These are phyloP conservation scores for Camellia granthamiana DNA, from an alignment of 148 eudicot species.

Conservation along the genomic window DNA sequence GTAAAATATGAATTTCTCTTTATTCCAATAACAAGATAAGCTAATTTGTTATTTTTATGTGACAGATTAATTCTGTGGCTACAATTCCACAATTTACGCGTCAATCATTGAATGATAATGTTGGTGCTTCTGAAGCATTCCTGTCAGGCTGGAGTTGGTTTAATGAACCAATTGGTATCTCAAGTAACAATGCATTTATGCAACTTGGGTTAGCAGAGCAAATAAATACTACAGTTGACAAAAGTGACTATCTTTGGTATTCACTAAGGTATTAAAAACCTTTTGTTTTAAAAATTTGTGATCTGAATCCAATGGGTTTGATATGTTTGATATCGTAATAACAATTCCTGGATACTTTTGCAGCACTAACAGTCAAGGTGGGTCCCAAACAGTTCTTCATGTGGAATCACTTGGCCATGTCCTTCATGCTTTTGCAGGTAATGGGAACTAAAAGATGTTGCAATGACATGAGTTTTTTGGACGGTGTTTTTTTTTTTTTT, in stretches of 20 bases:
- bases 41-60: constrained; percentile 10
- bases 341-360: constrained; percentile 10
- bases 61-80: constrained; percentile 73
- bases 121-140: constrained; percentile 37
- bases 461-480: background rate
- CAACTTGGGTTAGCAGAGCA: constrained; percentile 73
- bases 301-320: background rate
- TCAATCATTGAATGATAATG: constrained; percentile 34
- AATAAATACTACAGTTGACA: constrained; percentile 88
- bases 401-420: constrained; percentile 83
- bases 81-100: constrained; percentile 48
- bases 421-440: constrained; percentile 82
- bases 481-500: background rate
- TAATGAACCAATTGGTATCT: constrained; percentile 82
- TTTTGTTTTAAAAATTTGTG: background rate
- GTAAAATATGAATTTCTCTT: background rate
- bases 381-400: constrained; percentile 70
- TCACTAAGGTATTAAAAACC: constrained; percentile 57
- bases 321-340: background rate
- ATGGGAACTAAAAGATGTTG: constrained; percentile 1
- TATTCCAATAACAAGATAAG: background rate
- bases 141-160: constrained; percentile 74
- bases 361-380: constrained; percentile 59
- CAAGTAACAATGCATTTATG: constrained; percentile 50
- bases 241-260: constrained; percentile 94